A percentile compares a stretch with the other conserved stretches of the same genome.
phyloP scores from a whole-genome alignment of 176 grass and related monocot species.

The Hordeum marinum region DNA sequence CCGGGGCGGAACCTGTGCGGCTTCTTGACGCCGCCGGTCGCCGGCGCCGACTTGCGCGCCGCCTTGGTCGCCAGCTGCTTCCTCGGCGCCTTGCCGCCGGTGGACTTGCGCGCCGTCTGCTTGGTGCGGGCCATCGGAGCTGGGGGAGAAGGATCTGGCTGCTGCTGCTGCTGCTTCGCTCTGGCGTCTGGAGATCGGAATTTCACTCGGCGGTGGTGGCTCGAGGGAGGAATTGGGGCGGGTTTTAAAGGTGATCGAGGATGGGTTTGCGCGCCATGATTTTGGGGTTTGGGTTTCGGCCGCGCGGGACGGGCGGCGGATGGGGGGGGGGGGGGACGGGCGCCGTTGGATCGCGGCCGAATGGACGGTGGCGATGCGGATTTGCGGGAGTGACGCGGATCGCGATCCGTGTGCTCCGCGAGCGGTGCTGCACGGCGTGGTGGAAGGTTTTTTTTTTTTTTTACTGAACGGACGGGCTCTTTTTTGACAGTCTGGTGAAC shows the following conservation, averaged over 20 bases:
- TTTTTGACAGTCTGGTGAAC: too few relatives aligned
- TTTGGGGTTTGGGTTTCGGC: background rate
- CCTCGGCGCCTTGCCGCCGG: conserved; percentile 58
- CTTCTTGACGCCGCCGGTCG: conserved; percentile 67
- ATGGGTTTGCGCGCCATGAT: background rate
- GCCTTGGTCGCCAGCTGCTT: conserved; percentile 65
- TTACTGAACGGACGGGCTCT: too few relatives aligned
- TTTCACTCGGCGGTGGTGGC: background rate
- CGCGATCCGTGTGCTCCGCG: background rate
- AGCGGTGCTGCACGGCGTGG: background rate
- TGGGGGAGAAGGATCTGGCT: background rate
- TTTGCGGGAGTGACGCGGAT: background rate
- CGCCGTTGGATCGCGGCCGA: background rate
- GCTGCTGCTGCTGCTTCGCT: background rate
- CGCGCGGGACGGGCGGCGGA: background rate
- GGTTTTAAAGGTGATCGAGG: background rate
- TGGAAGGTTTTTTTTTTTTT: too few relatives aligned
- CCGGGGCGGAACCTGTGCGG: conserved; percentile 57
- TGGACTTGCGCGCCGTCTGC: conserved; percentile 69
- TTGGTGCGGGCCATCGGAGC: conserved; percentile 53
- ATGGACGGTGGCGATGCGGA: background rate
- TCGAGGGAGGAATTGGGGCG: background rate
- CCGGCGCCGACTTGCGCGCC: conserved; percentile 52
- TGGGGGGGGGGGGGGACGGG: too few relatives aligned
- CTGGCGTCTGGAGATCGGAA: background rate